These are phyloP conservation scores for Apostasia shenzhenica DNA, from an alignment of 106 monocot genomes.

Conservation along the genomic window DNA sequence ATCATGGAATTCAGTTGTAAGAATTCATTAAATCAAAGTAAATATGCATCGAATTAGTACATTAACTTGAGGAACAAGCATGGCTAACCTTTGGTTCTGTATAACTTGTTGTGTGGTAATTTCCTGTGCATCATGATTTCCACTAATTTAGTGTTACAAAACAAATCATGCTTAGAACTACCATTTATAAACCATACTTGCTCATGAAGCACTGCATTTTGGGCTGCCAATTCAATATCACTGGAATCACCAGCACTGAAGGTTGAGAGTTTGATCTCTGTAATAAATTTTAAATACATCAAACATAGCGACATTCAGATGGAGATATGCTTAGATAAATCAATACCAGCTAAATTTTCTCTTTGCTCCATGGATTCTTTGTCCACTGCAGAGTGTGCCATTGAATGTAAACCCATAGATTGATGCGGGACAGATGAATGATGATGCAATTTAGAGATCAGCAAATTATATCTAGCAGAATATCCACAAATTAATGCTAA, in stretches of 20 bases:
- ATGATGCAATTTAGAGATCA: too few species aligned
- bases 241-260: slow-evolving; percentile 13
- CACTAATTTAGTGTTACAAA: slow-evolving; percentile 11
- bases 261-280: slow-evolving; percentile 11
- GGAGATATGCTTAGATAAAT: not conserved
- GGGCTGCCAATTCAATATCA: slow-evolving; percentile 64
- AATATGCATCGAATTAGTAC: not conserved
- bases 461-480: too few species aligned
- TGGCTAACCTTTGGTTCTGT: slow-evolving; percentile 65
- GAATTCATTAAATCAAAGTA: not conserved
- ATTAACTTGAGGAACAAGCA: slow-evolving; percentile 2
- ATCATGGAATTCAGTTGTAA: too few species aligned
- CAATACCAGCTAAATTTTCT: slow-evolving; percentile 13
- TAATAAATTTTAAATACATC: not conserved
- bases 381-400: not conserved
- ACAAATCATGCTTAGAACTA: not conserved
- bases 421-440: too few species aligned
- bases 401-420: slow-evolving; percentile 4
- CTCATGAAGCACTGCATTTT: slow-evolving; percentile 63
- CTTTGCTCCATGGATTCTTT: not conserved
- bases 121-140: slow-evolving; percentile 54
- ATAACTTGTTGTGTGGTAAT: slow-evolving; percentile 77
- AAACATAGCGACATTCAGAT: not conserved
- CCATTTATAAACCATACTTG: slow-evolving; percentile 45
- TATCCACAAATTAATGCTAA: too few species aligned